These are phyloP conservation scores for Astrothelium macrocarpum DNA, from an alignment of 495 filamentous ascomycete species.

Conservation along the genomic window DNA sequence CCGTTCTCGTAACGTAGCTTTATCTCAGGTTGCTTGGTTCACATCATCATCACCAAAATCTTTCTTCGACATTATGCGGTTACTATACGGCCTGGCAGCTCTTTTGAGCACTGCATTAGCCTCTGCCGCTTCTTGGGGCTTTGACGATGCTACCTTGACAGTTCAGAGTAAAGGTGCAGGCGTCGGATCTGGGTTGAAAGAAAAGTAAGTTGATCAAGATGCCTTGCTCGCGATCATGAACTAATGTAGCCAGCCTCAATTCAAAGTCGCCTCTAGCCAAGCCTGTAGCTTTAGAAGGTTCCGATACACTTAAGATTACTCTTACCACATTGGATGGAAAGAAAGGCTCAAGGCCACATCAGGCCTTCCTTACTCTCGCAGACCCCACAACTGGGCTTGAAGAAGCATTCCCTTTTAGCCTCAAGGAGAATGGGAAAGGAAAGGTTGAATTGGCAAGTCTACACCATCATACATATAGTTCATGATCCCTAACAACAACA, in stretches of 20 bases:
- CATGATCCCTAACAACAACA: slow-evolving; percentile 29
- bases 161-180: slow-evolving; percentile 63
- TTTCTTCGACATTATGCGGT: background rate
- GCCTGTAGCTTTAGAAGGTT: slow-evolving; percentile 52
- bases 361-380: slow-evolving; percentile 77
- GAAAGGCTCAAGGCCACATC: slow-evolving; percentile 75
- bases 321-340: slow-evolving; percentile 72
- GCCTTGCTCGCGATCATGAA: background rate
- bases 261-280: slow-evolving; percentile 53
- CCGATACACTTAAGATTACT: slow-evolving; percentile 71
- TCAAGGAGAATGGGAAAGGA: slow-evolving; percentile 82
- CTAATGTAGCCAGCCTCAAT: slow-evolving; percentile 44
- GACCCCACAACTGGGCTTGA: slow-evolving; percentile 69
- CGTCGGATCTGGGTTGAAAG: slow-evolving; percentile 54
- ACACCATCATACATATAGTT: background rate
- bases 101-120: slow-evolving; percentile 11
- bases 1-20: slow-evolving; percentile 1
- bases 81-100: background rate
- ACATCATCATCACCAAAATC: background rate
- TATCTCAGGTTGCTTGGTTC: background rate
- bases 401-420: slow-evolving; percentile 73
- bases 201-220: slow-evolving; percentile 46
- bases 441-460: slow-evolving; percentile 69
- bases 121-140: slow-evolving; percentile 71
- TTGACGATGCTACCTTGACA: slow-evolving; percentile 73